Conservation (phyloP, 108 stramenopile species). For the Cylindrotheca fusiformis region DNA sequence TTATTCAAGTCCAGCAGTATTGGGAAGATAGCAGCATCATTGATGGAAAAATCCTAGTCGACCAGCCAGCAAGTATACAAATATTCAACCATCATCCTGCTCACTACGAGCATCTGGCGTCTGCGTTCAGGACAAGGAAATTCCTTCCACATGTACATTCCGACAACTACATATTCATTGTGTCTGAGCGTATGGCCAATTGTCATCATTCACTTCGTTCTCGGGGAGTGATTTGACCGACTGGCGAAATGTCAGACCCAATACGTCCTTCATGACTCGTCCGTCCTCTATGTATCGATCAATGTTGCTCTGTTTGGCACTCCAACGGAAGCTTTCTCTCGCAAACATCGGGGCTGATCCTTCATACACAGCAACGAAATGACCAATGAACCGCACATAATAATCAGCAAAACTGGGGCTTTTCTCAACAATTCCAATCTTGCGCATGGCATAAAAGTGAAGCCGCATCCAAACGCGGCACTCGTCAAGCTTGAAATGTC, state of each 20-base stretch:
- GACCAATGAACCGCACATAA: constrained; percentile 71
- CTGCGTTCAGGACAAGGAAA: too few species aligned
- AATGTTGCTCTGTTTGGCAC: constrained; percentile 45
- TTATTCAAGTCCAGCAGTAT: too few species aligned
- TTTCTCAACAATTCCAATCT: constrained; percentile 37
- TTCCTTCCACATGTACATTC: too few species aligned
- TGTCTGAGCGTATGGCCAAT: constrained; percentile 44
- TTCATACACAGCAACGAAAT: constrained; percentile 70
- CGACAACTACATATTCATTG: too few species aligned
- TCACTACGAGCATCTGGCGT: too few species aligned
- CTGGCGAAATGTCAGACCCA: constrained; percentile 32
- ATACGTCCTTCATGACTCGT: constrained; percentile 50
- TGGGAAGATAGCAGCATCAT: too few species aligned
- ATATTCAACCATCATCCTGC: too few species aligned
- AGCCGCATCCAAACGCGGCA: constrained; percentile 75
- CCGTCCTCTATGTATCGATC: constrained; percentile 44
- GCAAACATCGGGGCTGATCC: constrained; percentile 49
- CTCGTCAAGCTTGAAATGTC: constrained; percentile 64
- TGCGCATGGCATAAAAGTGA: constrained; percentile 70
- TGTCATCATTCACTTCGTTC: constrained; percentile 35
- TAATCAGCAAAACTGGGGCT: constrained; percentile 62
- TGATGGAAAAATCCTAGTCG: too few species aligned
- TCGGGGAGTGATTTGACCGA: constrained; percentile 32
- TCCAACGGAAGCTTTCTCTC: constrained; percentile 65
- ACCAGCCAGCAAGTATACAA: too few species aligned